Conservation (phyloP, 1,139 yeast species). For the Nadsonia starkeyi-henricii region DNA sequence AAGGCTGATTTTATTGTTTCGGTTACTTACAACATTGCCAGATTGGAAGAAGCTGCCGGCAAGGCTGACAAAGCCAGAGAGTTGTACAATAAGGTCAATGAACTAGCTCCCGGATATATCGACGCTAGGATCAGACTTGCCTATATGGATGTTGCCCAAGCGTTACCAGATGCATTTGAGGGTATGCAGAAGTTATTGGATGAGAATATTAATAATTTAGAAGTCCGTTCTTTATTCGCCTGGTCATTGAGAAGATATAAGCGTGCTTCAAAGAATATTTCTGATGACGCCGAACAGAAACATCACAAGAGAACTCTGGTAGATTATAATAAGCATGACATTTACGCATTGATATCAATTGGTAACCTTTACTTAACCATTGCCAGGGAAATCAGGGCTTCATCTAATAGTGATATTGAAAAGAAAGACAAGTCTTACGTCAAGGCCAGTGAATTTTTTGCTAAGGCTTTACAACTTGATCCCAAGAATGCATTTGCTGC, state of each 20-base stretch:
- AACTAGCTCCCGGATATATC: constrained; percentile 53
- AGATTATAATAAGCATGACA: constrained; percentile 66
- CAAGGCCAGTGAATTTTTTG: constrained; percentile 80
- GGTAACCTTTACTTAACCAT: constrained; percentile 76
- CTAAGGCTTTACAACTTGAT: constrained; percentile 77
- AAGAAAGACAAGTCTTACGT: constrained; percentile 66
- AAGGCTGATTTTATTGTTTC: constrained; percentile 16
- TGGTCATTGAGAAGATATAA: constrained; percentile 61
- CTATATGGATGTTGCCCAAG: constrained; percentile 32
- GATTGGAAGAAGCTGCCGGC: constrained; percentile 28
- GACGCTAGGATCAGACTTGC: constrained; percentile 65
- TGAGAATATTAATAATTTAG: constrained; percentile 48
- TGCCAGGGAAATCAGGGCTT: constrained; percentile 61
- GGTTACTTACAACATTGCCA: constrained; percentile 26
- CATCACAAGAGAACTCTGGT: constrained; percentile 80
- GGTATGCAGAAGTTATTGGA: constrained; percentile 44
- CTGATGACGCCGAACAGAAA: constrained; percentile 45
- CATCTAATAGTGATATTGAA: constrained; percentile 39
- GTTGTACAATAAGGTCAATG: constrained; percentile 42
- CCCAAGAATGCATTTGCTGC: constrained; percentile 88
- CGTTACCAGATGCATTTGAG: constrained; percentile 27
- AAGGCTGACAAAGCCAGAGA: constrained; percentile 33
- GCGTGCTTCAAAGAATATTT: constrained; percentile 28
- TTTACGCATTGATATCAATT: constrained; percentile 76
- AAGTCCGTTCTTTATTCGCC: constrained; percentile 80